Evolutionary conservation across 441 rosid genomes (phyloP).

Genomic region (Omphalea diandra): DNA sequence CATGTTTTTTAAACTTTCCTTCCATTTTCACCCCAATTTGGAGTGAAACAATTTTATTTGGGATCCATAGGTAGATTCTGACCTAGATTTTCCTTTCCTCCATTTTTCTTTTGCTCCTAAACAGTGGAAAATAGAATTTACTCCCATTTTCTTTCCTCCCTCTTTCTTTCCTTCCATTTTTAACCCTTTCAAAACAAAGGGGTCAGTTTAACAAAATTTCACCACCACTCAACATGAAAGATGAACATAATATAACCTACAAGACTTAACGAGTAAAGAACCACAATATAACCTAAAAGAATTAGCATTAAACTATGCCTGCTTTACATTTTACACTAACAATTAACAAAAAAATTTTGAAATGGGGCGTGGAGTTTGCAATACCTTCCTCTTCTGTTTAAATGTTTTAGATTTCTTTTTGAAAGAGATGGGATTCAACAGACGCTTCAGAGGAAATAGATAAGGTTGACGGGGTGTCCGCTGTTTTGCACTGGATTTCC

Average conservation of each 20-base stretch:
- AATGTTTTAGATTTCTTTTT: constrained; percentile 46
- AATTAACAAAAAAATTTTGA: not conserved
- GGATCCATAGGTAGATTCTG: too few relatives aligned
- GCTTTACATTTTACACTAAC: not conserved
- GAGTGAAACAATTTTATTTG: too few relatives aligned
- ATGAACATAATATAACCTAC: not conserved
- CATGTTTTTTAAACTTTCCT: too few relatives aligned
- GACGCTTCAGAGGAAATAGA: constrained; percentile 46
- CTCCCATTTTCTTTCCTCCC: too few relatives aligned
- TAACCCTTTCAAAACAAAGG: too few relatives aligned
- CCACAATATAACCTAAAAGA: too few relatives aligned
- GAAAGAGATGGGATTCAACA: constrained; percentile 47
- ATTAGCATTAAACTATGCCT: not conserved
- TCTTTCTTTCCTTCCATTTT: too few relatives aligned
- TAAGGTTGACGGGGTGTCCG: constrained; percentile 27
- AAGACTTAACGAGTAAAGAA: too few relatives aligned
- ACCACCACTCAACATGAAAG: not conserved
- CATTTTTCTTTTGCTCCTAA: too few relatives aligned
- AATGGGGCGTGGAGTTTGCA: not conserved
- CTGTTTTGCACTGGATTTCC: constrained; percentile 36
- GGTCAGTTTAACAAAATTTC: constrained; percentile 2
- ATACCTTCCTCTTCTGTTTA: constrained; percentile 18
- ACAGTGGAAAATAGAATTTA: too few relatives aligned
- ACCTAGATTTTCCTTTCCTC: too few relatives aligned
- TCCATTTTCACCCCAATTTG: too few relatives aligned